Base-by-base conservation (phyloP, 75 land plant species). In the Larix kaempferi region DNA sequence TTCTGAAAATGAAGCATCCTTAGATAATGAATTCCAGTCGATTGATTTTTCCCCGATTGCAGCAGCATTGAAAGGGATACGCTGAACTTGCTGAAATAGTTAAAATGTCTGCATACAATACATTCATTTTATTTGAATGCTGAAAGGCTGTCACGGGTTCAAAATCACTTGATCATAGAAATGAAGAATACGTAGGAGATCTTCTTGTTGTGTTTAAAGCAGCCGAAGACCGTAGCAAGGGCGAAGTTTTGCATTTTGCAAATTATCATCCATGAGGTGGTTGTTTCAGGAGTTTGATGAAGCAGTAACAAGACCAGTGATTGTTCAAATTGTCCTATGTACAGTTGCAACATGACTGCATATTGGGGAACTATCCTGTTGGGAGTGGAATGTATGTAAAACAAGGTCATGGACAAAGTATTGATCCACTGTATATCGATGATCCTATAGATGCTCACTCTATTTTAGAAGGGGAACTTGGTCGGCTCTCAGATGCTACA, bases 151-250 rank as follows among this genome's bases (percentile, higher is more conserved):
- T 39, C 26, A 58, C 69, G 5, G 35, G 80, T 54, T 76, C 39
- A n/a, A 35, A 79, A 76, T 78, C 8, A 16, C 33, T 25, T n/a
- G 33, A 78, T 41, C 6, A 15, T 78, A 33, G 77, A 17, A 74
- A 12, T 49, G 79, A 79, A 23, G 73, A 79, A 49, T 78, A 82
- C 60, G 33, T 82, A 33, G 83, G 83, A 19, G 83, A 82, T 44
- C 29, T 82, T 41, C 57, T 78, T 67, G 81, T 76, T 41, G 83
- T 73, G 33, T 72, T 82, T 39, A 79, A 72, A 15, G 69, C 82
- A 54, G 60, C 73, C 35, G 71, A 81, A 41, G 82, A 97, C 59
- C 92, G 95, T 17, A 92, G 86, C 78, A 97, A 95, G 78, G 99
- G 98, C 41, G 99, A 97, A 81, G 57, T 25, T 0, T 49, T 72